phyloP scores from a whole-genome alignment of 2,329 filamentous ascomycete genomes.

The Apiospora arundinis region DNA sequence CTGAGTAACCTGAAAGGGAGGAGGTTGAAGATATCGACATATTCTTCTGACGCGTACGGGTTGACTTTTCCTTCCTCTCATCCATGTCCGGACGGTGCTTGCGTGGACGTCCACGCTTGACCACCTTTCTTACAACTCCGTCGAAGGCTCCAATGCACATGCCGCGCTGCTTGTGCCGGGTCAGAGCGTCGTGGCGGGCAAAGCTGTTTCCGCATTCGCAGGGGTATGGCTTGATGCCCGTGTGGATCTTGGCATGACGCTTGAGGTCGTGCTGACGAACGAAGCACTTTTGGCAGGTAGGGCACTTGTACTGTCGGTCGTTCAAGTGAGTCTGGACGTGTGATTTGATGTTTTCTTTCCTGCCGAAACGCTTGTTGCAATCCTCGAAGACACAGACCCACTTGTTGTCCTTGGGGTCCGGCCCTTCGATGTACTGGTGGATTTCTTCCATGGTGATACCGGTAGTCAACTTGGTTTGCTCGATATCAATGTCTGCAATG shows the following conservation, averaged over 20 bases:
- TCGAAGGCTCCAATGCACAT: constrained; percentile 97
- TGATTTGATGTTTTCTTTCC: constrained; percentile 98
- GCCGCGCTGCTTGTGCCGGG: constrained; percentile 89
- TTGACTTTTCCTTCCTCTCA: constrained; percentile 62
- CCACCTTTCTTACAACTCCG: constrained; percentile 67
- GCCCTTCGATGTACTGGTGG: constrained; percentile 73
- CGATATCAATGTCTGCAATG: constrained; percentile 68
- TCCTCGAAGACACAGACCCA: constrained; percentile 79
- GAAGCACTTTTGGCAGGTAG: constrained; percentile 92
- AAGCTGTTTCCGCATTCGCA: constrained; percentile 96
- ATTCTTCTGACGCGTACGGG: constrained; percentile 62
- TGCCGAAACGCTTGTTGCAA: constrained; percentile 90
- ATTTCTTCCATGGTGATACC: constrained; percentile 90
- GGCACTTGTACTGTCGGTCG: constrained; percentile 93
- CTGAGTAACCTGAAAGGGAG: constrained; percentile 63
- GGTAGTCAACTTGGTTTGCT: constrained; percentile 74
- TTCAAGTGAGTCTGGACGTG: constrained; percentile 98
- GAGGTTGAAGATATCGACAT: constrained; percentile 55
- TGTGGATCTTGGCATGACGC: constrained; percentile 96
- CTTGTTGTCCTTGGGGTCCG: constrained; percentile 75
- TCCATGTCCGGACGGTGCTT: constrained; percentile 66
- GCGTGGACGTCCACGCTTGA: constrained; percentile 68
- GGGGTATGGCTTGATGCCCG: constrained; percentile 91
- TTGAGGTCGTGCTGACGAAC: constrained; percentile 97
- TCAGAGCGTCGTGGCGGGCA: constrained; percentile 92